Base-by-base conservation (phyloP, 1,284 basidiomycete genomes). In the Ganoderma boninense region DNA sequence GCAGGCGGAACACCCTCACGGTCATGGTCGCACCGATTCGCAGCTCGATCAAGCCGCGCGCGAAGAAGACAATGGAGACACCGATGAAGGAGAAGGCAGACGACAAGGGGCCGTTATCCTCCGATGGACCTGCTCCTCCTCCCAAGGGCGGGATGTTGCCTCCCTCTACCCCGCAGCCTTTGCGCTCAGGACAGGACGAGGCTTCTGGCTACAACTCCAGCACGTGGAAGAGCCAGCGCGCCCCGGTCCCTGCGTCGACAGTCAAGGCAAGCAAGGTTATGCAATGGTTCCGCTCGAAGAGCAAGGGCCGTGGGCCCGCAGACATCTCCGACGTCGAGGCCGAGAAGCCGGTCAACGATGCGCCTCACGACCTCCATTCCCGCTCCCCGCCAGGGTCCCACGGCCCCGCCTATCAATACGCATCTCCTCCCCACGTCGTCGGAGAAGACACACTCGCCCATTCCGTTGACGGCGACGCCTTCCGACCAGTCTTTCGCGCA, bases 11-110 rank as follows among this genome's bases (percentile, higher is more conserved):
- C 80, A 95, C 95, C 1, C 84, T 96, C 67, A 95, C 92, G 0
- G 88, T 95, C 61, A 93, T 95, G 87, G 92, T 94, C 4, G 93
- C 94, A 75, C 92, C 93, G 7, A 83, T 95, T 74, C 87, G 85
- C 70, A 86, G 88, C 65, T 85, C 84, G 4, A 88, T 91, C 72
- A 87, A 89, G 79, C 84, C 83, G 35, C 84, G 87, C 64, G 70
- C 77, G 59, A 85, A 84, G 77, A 83, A 82, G 75, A 71, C 69
- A 71, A 65, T 66, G 11, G 81, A 80, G 73, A 81, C 80, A 16
- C 82, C 83, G 1, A 72, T 71, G 65, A 83, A 83, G 71, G 84
- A 84, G 76, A 83, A 83, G 77, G 77, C 80, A 16, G 56, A 75
- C 10, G 74, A 42, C 38, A 60, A 60, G 59, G 56, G 32, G 3